Conservation (phyloP, 1,139 yeast species). For the Saccharomycopsis hybrid region DNA sequence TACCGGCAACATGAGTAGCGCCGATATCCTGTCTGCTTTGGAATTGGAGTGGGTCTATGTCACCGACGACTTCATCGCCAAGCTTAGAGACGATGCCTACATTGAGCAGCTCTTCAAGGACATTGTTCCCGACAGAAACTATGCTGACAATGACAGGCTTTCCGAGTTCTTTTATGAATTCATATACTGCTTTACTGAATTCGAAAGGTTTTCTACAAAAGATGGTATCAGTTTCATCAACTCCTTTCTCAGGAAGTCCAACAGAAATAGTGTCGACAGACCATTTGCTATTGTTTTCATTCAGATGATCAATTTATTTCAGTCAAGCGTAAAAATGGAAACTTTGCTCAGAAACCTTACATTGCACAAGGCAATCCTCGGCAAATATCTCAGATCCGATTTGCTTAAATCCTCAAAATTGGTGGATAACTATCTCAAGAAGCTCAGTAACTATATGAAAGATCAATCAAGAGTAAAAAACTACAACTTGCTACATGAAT, state of each 20-base stretch:
- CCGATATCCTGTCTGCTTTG: too few relatives aligned
- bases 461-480: slow-evolving; percentile 33
- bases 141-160: slow-evolving; percentile 4
- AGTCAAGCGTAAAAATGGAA: slow-evolving; percentile 5
- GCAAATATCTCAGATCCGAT: slow-evolving; percentile 11
- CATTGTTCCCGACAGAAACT: background rate
- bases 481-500: slow-evolving; percentile 71
- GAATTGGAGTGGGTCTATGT: background rate
- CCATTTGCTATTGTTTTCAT: slow-evolving; percentile 10
- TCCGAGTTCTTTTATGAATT: slow-evolving; percentile 28
- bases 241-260: slow-evolving; percentile 19
- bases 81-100: background rate
- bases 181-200: slow-evolving; percentile 23
- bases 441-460: slow-evolving; percentile 3
- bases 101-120: background rate
- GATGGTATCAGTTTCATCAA: slow-evolving; percentile 24
- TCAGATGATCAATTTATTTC: slow-evolving; percentile 19
- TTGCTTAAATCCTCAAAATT: slow-evolving; percentile 2
- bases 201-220: slow-evolving; percentile 22
- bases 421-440: slow-evolving; percentile 8
- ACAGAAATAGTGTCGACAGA: background rate
- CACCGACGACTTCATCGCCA: background rate
- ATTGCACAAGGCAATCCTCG: background rate
- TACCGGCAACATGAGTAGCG: too few relatives aligned
- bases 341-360: slow-evolving; percentile 8